Evolutionary conservation across 1,284 basidiomycete species (phyloP).

Genomic region (Pseudozyma tsukubaensis): DNA sequence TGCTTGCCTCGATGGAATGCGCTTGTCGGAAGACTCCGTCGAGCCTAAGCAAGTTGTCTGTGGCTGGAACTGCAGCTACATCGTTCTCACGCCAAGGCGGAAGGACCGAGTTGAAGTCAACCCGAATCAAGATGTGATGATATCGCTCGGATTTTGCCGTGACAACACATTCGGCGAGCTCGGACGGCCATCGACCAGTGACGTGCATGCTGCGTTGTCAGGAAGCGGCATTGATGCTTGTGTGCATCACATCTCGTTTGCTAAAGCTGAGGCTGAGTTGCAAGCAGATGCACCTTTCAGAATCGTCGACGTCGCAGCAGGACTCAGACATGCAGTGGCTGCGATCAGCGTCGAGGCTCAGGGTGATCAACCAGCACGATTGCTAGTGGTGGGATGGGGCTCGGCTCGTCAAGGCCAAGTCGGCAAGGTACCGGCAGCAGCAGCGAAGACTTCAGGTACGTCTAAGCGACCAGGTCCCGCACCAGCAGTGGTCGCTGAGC

Average conservation of each 20-base stretch:
- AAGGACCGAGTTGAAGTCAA: too few species aligned
- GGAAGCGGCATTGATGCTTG: background rate
- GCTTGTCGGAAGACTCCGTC: background rate
- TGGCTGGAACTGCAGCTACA: conserved; percentile 50
- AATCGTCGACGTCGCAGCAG: conserved; percentile 30
- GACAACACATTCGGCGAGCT: conserved; percentile 47
- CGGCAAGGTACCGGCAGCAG: conserved; percentile 4
- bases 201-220: background rate
- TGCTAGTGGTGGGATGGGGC: conserved; percentile 42
- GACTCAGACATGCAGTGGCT: conserved; percentile 27
- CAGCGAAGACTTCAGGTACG: background rate
- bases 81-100: conserved; percentile 14
- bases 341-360: conserved; percentile 9
- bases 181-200: conserved; percentile 3
- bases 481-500: conserved; percentile 20
- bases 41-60: conserved; percentile 24
- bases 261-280: conserved; percentile 13
- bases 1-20: background rate
- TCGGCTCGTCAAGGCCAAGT: conserved; percentile 45
- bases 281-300: background rate
- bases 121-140: conserved; percentile 13
- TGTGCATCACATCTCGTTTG: conserved; percentile 32
- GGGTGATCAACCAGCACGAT: background rate
- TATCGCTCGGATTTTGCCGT: conserved; percentile 32
- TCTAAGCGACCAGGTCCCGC: conserved; percentile 19